A percentile compares a stretch with the other conserved stretches of the same genome.
phyloP scores from a whole-genome alignment of 2,329 filamentous ascomycete genomes.

The Graphilbum sp. region DNA sequence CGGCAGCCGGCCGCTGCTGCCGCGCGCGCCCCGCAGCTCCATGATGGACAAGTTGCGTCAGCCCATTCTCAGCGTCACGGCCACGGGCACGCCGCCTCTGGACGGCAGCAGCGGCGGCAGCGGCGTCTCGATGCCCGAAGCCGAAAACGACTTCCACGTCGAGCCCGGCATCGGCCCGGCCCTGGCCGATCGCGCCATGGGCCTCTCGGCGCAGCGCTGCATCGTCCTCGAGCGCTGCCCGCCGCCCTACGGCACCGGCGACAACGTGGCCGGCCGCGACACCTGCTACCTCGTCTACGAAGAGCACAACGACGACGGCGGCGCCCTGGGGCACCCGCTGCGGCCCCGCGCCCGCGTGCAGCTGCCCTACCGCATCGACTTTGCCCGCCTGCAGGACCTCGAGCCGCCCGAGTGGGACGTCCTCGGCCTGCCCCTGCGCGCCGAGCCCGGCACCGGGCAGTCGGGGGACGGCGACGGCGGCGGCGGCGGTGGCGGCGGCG shows the following conservation, averaged over 20 bases:
- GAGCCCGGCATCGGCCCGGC: not conserved
- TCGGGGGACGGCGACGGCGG: too few relatives aligned
- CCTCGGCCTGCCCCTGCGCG: not conserved
- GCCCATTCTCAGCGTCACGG: too few relatives aligned
- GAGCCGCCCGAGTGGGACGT: constrained; percentile 1
- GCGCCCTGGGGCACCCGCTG: not conserved
- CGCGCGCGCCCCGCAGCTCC: too few relatives aligned
- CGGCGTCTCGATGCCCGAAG: not conserved
- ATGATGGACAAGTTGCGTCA: too few relatives aligned
- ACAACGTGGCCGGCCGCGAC: too few relatives aligned
- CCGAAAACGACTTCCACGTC: not conserved
- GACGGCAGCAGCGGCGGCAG: too few relatives aligned
- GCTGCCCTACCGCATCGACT: constrained; percentile 1
- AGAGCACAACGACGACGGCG: not conserved
- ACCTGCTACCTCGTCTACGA: not conserved
- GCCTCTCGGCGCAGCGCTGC: not conserved
- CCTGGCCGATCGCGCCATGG: not conserved
- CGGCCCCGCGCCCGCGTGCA: not conserved
- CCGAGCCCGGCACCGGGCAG: too few relatives aligned
- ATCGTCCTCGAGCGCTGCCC: not conserved
- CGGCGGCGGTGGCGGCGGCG: not conserved
- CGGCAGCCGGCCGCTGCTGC: too few relatives aligned
- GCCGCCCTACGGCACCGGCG: not conserved
- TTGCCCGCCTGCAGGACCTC: not conserved
- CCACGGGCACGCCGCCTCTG: too few relatives aligned